Percentiles rank a stretch among this genome's conserved stretches.
phyloP scores from a whole-genome alignment of 2,329 filamentous ascomycete genomes.

The Trichoderma guizhouense region DNA sequence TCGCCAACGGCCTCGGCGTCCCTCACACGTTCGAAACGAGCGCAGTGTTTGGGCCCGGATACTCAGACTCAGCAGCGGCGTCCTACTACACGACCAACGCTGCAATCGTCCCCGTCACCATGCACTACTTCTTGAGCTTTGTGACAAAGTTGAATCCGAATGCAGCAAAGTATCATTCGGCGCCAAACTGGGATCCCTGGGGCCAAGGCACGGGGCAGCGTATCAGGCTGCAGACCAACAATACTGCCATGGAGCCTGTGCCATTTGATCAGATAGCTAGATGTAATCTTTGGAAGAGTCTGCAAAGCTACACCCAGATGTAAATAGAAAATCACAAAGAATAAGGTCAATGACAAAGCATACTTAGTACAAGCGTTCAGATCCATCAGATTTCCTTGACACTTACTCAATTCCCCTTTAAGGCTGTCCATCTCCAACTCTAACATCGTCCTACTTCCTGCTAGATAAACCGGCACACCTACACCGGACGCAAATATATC shows the following conservation, averaged over 20 bases:
- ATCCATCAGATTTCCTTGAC: too few relatives aligned
- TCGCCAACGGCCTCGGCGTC: conserved; percentile 42
- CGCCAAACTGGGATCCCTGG: conserved; percentile 44
- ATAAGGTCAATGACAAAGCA: neutral
- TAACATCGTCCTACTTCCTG: too few relatives aligned
- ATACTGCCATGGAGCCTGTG: conserved; percentile 38
- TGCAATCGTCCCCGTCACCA: conserved; percentile 43
- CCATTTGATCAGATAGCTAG: conserved; percentile 31
- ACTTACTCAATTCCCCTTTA: too few relatives aligned
- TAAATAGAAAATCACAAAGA: neutral
- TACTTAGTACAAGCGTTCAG: too few relatives aligned
- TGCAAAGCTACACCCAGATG: conserved; percentile 1
- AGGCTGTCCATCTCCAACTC: too few relatives aligned
- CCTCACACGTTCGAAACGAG: conserved; percentile 47
- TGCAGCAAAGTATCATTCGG: conserved; percentile 27
- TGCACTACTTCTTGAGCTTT: conserved; percentile 51
- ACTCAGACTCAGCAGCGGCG: conserved; percentile 11
- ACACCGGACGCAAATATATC: too few relatives aligned
- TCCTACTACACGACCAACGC: conserved; percentile 47
- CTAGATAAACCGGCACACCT: too few relatives aligned
- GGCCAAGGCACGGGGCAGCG: conserved; percentile 27
- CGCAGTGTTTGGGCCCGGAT: conserved; percentile 48
- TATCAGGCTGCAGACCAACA: conserved; percentile 38
- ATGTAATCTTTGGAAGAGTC: conserved; percentile 40
- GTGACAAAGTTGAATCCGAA: conserved; percentile 46